Conservation (phyloP, 441 rosid genomes). For the Pelargonium cotyledonis region DNA sequence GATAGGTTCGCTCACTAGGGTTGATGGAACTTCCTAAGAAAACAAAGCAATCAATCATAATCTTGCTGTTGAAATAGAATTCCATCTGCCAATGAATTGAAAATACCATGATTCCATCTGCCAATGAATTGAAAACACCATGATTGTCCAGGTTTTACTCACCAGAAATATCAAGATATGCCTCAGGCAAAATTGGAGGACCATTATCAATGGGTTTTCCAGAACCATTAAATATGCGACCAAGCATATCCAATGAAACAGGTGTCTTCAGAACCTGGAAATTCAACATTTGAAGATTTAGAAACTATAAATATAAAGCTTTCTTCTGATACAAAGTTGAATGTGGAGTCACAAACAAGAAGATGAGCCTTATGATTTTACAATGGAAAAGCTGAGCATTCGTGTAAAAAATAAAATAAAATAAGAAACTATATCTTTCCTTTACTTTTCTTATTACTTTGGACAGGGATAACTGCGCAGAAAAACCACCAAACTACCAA, state of each 20-base stretch:
- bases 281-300: neutral
- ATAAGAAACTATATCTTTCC: too few relatives aligned
- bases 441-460: too few relatives aligned
- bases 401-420: too few relatives aligned
- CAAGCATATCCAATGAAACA: slow-evolving; percentile 97
- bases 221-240: slow-evolving; percentile 97
- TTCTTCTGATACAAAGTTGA: neutral
- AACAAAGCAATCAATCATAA: too few relatives aligned
- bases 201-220: slow-evolving; percentile 99
- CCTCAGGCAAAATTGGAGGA: slow-evolving; percentile 95
- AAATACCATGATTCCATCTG: too few relatives aligned
- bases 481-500: too few relatives aligned
- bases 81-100: too few relatives aligned
- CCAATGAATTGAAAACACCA: too few relatives aligned
- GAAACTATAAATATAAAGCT: neutral
- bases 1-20: slow-evolving; percentile 98
- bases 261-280: slow-evolving; percentile 64
- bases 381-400: too few relatives aligned
- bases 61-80: too few relatives aligned
- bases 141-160: slow-evolving; percentile 1
- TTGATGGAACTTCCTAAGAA: slow-evolving; percentile 85
- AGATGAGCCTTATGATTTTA: too few relatives aligned
- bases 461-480: too few relatives aligned
- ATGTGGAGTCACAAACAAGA: neutral
- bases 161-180: slow-evolving; percentile 95